Evolutionary conservation across 148 eudicot species (phyloP).

Genomic region (Silene uniflora): DNA sequence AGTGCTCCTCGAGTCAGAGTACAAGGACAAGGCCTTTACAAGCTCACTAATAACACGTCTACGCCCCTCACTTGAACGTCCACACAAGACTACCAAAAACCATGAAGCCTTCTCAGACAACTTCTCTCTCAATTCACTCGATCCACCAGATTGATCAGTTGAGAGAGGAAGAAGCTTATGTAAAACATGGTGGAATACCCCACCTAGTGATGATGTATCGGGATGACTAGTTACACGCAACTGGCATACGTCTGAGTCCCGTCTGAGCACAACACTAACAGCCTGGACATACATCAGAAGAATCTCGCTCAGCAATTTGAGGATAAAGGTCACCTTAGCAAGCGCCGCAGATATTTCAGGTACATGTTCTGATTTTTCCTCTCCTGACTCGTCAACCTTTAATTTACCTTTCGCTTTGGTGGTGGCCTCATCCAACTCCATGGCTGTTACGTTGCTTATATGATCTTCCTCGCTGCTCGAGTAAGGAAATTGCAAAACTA

Average conservation of each 20-base stretch:
- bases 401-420: constrained; percentile 75
- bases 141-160: constrained; percentile 53
- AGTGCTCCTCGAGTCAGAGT: constrained; percentile 47
- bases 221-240: constrained; percentile 43
- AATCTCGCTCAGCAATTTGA: constrained; percentile 86
- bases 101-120: constrained; percentile 95
- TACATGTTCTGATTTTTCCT: constrained; percentile 41
- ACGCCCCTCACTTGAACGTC: constrained; percentile 95
- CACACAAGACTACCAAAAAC: constrained; percentile 92
- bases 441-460: constrained; percentile 38
- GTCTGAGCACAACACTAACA: constrained; percentile 67
- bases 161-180: constrained; percentile 67
- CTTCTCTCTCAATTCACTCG: constrained; percentile 71
- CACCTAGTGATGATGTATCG: constrained; percentile 55
- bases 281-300: constrained; percentile 92
- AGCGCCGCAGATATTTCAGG: constrained; percentile 74
- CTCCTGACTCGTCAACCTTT: constrained; percentile 71
- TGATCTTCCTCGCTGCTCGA: constrained; percentile 40
- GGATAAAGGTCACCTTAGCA: constrained; percentile 85
- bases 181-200: constrained; percentile 80
- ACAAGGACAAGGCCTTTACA: constrained; percentile 67
- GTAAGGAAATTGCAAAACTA: constrained; percentile 65
- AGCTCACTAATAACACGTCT: constrained; percentile 84
- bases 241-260: constrained; percentile 77
- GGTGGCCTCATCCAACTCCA: constrained; percentile 78